A percentile compares a stretch with the other conserved stretches of the same genome.
These are phyloP conservation scores for Beauveria sp. DNA, from an alignment of 2,329 filamentous ascomycete species.

Conservation along the genomic window DNA sequence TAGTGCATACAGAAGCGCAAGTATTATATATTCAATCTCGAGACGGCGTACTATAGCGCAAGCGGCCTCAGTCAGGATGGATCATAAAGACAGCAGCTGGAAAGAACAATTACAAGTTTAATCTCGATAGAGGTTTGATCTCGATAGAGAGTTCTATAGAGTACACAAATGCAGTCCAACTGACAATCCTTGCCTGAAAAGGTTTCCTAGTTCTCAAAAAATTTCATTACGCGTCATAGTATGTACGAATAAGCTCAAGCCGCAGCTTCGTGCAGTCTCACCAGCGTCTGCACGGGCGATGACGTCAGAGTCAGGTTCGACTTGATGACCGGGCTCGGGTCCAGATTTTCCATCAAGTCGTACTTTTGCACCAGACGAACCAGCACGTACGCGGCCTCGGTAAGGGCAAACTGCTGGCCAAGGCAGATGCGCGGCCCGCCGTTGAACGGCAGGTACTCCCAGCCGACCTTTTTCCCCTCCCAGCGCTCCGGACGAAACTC, in stretches of 20 bases:
- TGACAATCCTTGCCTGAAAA: not conserved
- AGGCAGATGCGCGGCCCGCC: constrained; percentile 48
- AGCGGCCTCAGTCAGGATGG: not conserved
- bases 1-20: not conserved
- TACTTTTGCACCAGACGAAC: constrained; percentile 56
- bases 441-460: constrained; percentile 30
- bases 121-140: no score
- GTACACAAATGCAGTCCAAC: not conserved
- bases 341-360: constrained; percentile 1
- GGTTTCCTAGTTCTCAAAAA: not conserved
- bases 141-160: no score
- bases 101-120: no score
- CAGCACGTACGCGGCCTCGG: constrained; percentile 61
- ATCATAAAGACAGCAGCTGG: no score
- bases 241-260: not conserved
- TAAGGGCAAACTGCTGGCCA: constrained; percentile 66
- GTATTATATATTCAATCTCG: constrained; percentile 3
- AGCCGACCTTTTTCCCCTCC: constrained; percentile 22
- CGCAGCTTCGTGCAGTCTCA: constrained; percentile 2
- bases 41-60: not conserved
- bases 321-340: not conserved
- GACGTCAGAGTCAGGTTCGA: not conserved
- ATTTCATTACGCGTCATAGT: not conserved
- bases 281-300: not conserved
- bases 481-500: constrained; percentile 31